These are phyloP conservation scores for Nakazawaea ishiwadae DNA, from an alignment of 805 yeast species.

Conservation along the genomic window DNA sequence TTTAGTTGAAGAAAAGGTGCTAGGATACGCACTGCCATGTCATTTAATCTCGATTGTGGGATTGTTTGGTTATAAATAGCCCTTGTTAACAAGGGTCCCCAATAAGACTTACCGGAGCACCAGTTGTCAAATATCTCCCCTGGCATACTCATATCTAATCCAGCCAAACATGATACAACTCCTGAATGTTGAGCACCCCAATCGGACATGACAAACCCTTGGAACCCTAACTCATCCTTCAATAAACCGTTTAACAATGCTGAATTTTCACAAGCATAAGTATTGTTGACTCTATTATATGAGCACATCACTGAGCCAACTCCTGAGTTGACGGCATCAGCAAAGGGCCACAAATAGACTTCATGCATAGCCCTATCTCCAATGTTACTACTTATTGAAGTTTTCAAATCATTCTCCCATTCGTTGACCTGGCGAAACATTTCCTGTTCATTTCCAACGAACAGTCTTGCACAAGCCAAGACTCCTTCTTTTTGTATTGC, in stretches of 20 bases:
- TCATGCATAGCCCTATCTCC: slow-evolving; percentile 61
- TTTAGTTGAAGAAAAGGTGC: slow-evolving; percentile 47
- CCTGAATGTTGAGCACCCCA: slow-evolving; percentile 62
- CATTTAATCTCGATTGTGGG: slow-evolving; percentile 48
- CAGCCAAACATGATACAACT: slow-evolving; percentile 49
- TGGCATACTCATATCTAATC: slow-evolving; percentile 64
- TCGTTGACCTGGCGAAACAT: slow-evolving; percentile 52
- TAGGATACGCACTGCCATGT: slow-evolving; percentile 55
- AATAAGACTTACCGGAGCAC: slow-evolving; percentile 48
- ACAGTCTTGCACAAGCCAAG: slow-evolving; percentile 47
- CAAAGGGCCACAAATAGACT: slow-evolving; percentile 58
- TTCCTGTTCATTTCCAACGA: slow-evolving; percentile 59
- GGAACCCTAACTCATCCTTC: slow-evolving; percentile 59
- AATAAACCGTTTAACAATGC: slow-evolving; percentile 47
- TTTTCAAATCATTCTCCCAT: slow-evolving; percentile 44
- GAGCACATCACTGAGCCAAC: slow-evolving; percentile 57
- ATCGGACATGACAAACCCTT: slow-evolving; percentile 58
- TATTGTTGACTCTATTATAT: slow-evolving; percentile 49
- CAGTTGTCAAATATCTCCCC: slow-evolving; percentile 50
- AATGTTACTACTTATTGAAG: slow-evolving; percentile 46
- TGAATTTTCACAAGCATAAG: slow-evolving; percentile 56
- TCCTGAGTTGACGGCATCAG: slow-evolving; percentile 54
- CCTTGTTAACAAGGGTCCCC: slow-evolving; percentile 55
- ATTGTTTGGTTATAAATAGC: slow-evolving; percentile 52
- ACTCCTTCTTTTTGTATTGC: slow-evolving; percentile 58